Evolutionary conservation across 1,284 basidiomycete species (phyloP), one percentile per base, ranked within the genome.

Genomic region (Boletellus deceptivus): DNA sequence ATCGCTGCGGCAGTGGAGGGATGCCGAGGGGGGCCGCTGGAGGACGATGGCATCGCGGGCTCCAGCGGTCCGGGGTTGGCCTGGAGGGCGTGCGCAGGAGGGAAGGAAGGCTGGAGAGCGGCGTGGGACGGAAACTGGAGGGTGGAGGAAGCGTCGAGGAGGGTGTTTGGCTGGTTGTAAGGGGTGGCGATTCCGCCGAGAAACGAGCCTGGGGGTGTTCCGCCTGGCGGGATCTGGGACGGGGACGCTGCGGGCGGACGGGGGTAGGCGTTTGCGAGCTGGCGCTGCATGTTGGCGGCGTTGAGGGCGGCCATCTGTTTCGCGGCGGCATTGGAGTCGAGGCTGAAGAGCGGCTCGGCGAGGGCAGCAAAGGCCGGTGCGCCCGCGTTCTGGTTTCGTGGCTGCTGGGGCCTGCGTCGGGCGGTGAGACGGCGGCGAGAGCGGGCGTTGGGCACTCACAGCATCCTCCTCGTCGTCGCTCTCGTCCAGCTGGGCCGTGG

Each of bases 291-390:
- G 59, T 76, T 81, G 48, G 77, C 83, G 49, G 78, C 83, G 60
- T 74, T 82, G 59, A 90, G 79, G 16, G 83, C 82, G 34, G 84
- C 83, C 79, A 89, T 86, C 70, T 90, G 88, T 67, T 88, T 89
- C 54, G 83, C 82, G 48, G 78, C 79, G 41, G 78, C 74, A 43
- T 73, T 73, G 53, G 76, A 69, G 63, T 82, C 80, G 53, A 82
- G 72, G 36, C 57, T 72, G 70, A 73, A 79, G 70, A 59, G 70
- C 61, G 54, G 45, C 16, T 59, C 62, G 37, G 37, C 51, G 40
- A 66, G 43, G 25, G 58, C 54, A 22, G 58, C 10, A 42, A 60
- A 59, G 35, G 65, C 43, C 36, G 48, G 53, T 42, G 48, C 54
- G 42, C 46, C 36, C 35, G 45, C 10, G 43, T 55, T 65, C 60